A percentile compares a stretch with the other conserved stretches of the same genome.
Evolutionary conservation across 768 basidiomycete genomes (phyloP).

Genomic region (Dacryopinax spathularia): DNA sequence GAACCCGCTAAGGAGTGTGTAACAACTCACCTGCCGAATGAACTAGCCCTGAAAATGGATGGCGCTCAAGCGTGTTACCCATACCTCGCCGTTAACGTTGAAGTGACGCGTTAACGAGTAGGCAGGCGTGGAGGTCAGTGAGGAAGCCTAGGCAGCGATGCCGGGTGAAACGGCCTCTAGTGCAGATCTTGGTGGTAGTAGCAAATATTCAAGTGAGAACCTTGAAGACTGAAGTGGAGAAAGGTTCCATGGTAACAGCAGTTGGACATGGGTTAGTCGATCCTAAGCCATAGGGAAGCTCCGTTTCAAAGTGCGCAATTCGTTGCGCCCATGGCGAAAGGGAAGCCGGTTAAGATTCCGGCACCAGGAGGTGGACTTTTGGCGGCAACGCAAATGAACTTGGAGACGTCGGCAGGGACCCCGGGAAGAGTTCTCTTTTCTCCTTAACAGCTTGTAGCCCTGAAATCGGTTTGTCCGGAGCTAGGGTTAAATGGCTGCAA

Average conservation of each 20-base stretch:
- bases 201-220: conserved; percentile 79
- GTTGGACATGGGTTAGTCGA: conserved; percentile 77
- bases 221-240: conserved; percentile 81
- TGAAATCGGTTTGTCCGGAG: conserved; percentile 64
- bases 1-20: conserved; percentile 77
- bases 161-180: conserved; percentile 63
- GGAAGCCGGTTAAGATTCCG: conserved; percentile 68
- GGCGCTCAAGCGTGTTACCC: conserved; percentile 77
- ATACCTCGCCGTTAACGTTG: conserved; percentile 66
- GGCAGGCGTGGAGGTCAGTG: conserved; percentile 65
- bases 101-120: conserved; percentile 60
- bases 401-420: conserved; percentile 48
- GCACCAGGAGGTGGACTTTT: conserved; percentile 58
- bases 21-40: conserved; percentile 83
- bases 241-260: conserved; percentile 78
- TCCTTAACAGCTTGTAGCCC: conserved; percentile 58
- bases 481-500: conserved; percentile 58
- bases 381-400: conserved; percentile 56
- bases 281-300: conserved; percentile 66
- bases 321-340: conserved; percentile 56
- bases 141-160: conserved; percentile 66
- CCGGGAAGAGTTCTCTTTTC: conserved; percentile 70
- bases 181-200: conserved; percentile 82
- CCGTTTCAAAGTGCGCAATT: conserved; percentile 55
- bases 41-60: conserved; percentile 86